Conservation (phyloP, 169 alveolate genomes). For the Plasmodium gaboni region DNA sequence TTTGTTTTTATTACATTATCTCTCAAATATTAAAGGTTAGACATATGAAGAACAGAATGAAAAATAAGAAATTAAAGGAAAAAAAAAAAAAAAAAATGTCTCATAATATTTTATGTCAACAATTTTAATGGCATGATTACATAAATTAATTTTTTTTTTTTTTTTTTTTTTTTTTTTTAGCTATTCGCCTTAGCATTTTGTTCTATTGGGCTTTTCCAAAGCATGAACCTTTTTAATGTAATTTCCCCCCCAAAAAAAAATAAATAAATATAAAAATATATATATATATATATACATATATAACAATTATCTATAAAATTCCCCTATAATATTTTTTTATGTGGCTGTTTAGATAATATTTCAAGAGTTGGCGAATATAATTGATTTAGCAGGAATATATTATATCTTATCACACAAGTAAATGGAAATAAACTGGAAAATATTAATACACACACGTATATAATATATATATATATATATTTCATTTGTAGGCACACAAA, state of each 20-base stretch:
- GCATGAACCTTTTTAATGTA: constrained; percentile 65
- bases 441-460: background rate
- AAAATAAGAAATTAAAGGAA: constrained; percentile 3
- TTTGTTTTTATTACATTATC: constrained; percentile 29
- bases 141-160: background rate
- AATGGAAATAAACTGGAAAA: background rate
- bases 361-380: constrained; percentile 47
- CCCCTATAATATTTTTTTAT: background rate
- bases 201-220: constrained; percentile 62
- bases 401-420: constrained; percentile 61
- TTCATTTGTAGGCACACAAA: constrained; percentile 32
- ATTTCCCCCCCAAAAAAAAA: background rate
- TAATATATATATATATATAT: background rate
- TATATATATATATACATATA: constrained; percentile 6
- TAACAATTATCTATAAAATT: background rate
- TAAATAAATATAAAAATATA: background rate
- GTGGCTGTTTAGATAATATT: constrained; percentile 29
- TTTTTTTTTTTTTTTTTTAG: constrained; percentile 11
- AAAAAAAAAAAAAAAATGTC: background rate
- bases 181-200: constrained; percentile 39
- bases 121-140: background rate
- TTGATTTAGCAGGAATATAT: constrained; percentile 53
- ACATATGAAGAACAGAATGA: background rate
- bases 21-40: constrained; percentile 61
- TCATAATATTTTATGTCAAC: background rate